Percentiles rank a stretch among this genome's conserved stretches.
These are phyloP conservation scores for Alloascoidea africana DNA, from an alignment of 805 yeast species.

Conservation along the genomic window DNA sequence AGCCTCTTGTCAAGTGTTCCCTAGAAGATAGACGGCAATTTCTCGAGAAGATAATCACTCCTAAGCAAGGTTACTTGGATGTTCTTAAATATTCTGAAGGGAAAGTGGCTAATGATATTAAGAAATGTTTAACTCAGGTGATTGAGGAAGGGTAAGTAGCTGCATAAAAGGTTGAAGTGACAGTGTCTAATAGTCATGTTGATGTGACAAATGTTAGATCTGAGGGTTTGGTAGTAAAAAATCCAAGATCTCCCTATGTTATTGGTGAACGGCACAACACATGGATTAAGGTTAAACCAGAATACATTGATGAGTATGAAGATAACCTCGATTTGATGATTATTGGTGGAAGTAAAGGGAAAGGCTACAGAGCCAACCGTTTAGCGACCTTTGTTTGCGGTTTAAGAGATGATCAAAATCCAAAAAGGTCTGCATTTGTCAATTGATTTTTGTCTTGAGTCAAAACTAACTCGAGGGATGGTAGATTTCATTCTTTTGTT, in stretches of 20 bases:
- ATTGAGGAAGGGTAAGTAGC: slow-evolving; percentile 39
- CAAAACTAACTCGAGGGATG: no score
- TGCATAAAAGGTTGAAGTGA: no score
- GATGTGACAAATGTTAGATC: no score
- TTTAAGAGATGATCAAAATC: slow-evolving; percentile 27
- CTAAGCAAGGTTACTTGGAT: slow-evolving; percentile 16
- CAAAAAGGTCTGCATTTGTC: no score
- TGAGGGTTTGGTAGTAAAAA: slow-evolving; percentile 77
- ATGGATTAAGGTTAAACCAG: slow-evolving; percentile 93
- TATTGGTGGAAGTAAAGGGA: slow-evolving; percentile 64
- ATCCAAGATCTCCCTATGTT: slow-evolving; percentile 38
- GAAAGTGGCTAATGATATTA: slow-evolving; percentile 34
- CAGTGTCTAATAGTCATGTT: no score
- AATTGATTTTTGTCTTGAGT: no score
- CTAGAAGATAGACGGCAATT: slow-evolving; percentile 40
- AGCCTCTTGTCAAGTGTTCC: slow-evolving; percentile 36
- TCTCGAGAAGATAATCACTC: slow-evolving; percentile 28
- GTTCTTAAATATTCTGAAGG: slow-evolving; percentile 22
- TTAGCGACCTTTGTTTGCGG: slow-evolving; percentile 59
- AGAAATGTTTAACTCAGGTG: slow-evolving; percentile 36
- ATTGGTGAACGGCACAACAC: slow-evolving; percentile 43
- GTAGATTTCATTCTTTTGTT: slow-evolving; percentile 49
- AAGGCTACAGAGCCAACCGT: slow-evolving; percentile 27
- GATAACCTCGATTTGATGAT: slow-evolving; percentile 71
- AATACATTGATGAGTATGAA: slow-evolving; percentile 73